A percentile compares a stretch with the other conserved stretches of the same genome.
Evolutionary conservation across 1,139 yeast genomes (phyloP).

Genomic region (Nakaseomyces kungkrabaensis): DNA sequence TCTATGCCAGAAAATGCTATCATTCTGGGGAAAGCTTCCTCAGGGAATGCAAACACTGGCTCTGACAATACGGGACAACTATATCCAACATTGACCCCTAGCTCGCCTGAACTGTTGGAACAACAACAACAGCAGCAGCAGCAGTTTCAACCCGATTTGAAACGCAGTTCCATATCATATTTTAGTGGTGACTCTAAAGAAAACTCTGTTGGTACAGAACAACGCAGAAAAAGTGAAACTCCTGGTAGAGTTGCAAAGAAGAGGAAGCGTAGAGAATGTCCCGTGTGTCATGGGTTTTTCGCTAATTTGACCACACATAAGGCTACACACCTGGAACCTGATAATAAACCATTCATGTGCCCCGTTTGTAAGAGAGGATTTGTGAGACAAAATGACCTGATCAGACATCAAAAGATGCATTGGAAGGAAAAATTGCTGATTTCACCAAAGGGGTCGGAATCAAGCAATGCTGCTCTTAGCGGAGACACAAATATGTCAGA

Average conservation of each 20-base stretch:
- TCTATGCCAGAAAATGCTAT: background rate
- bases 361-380: conserved; percentile 69
- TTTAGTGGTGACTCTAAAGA: background rate
- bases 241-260: conserved; percentile 30
- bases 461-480: background rate
- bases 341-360: conserved; percentile 67
- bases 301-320: conserved; percentile 77
- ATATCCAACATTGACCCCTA: background rate
- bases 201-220: background rate
- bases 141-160: background rate
- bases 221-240: background rate
- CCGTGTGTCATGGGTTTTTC: conserved; percentile 63
- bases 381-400: conserved; percentile 75
- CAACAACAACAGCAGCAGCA: background rate
- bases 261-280: conserved; percentile 72
- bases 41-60: too few relatives aligned
- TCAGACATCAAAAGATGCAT: conserved; percentile 74
- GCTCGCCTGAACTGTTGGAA: background rate
- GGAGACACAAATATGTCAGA: conserved; percentile 1
- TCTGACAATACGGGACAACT: background rate
- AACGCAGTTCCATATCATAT: background rate
- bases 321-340: conserved; percentile 64
- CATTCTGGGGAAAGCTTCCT: background rate
- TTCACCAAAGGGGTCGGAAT: background rate
- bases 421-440: conserved; percentile 46